Evolutionary conservation across 345 rosid genomes (phyloP).

Genomic region (Melaleuca alternifolia): DNA sequence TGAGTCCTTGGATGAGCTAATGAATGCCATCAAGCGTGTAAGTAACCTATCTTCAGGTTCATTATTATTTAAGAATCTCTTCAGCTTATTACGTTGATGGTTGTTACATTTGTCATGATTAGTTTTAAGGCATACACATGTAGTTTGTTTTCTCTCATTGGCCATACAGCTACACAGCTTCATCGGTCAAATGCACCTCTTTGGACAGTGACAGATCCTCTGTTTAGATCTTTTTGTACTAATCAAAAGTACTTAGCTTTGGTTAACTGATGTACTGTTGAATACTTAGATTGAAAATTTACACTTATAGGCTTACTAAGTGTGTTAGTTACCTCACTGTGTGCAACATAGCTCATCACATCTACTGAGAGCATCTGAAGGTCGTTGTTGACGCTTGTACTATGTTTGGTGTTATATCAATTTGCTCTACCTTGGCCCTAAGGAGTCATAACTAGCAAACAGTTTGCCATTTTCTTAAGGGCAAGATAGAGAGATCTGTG

Average conservation of each 20-base stretch:
- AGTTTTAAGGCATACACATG: neutral
- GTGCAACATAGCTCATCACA: neutral
- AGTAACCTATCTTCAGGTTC: neutral
- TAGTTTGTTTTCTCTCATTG: neutral
- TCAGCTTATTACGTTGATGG: neutral
- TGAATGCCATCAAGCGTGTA: constrained; percentile 65
- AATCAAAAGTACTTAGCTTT: neutral
- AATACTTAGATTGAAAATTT: neutral
- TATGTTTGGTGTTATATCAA: neutral
- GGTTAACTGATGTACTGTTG: neutral
- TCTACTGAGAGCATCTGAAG: neutral
- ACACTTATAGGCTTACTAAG: neutral
- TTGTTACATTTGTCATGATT: neutral
- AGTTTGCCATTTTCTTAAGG: neutral
- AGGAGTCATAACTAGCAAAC: neutral
- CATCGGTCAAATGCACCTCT: neutral
- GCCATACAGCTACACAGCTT: neutral
- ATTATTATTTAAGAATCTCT: neutral
- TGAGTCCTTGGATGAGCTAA: constrained; percentile 57
- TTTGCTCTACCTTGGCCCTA: neutral
- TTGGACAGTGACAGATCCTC: neutral
- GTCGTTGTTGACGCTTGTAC: neutral
- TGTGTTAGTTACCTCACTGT: neutral
- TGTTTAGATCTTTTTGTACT: neutral
- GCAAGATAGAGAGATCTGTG: neutral